Base-by-base conservation (phyloP, 495 filamentous ascomycete genomes). In the Bacidia gigantensis region DNA sequence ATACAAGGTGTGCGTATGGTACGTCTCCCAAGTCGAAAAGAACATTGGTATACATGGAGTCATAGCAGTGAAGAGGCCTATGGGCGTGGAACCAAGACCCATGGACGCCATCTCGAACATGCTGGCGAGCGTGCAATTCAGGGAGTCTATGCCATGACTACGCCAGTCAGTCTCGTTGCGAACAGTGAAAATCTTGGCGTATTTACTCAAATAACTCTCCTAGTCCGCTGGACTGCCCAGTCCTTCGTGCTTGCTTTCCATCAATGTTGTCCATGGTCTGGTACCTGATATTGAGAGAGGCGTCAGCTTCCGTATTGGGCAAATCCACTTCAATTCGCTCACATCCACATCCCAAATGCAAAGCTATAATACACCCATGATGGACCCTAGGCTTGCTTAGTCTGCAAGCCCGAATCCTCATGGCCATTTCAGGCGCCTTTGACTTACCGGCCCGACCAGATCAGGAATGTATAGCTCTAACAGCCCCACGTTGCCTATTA, bases 21-120 rank as follows among this genome's bases (percentile, higher is more conserved):
- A 98, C 2, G 92, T 98, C 66, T 98, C 92, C 92, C 92, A 98
- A 7, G 92, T 98, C 3, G 89, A 96, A 70, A 97, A 95, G 73
- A 95, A 97, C 92, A 98, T 98, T 21, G 92, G 86, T 9, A 98
- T 69, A 57, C 87, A 93, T 1, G 92, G 93, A 49, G 89, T 78
- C 35, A 97, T 68, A 11, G 89, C 89, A 1, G 92, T 98, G 64
- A 92, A 93, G 43, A 89, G 83, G 57, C 92, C 92, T 5, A 86
- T 77, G 50, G 78, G 77, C 9, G 82, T 83, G 9, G 84, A 76
- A 38, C 92, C 92, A 29, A 92, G 73, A 23, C 88, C 93, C 83
- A 98, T 85, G 17, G 88, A 88, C 11, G 86, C 89, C 9, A 84
- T 88, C 67, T 95, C 86, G 50, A 89, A 77, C 47, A 98, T 68